A percentile compares a stretch with the other conserved stretches of the same genome.
Evolutionary conservation across 2,329 filamentous ascomycete species (phyloP).

Genomic region (Ophiocordyceps robertsii): DNA sequence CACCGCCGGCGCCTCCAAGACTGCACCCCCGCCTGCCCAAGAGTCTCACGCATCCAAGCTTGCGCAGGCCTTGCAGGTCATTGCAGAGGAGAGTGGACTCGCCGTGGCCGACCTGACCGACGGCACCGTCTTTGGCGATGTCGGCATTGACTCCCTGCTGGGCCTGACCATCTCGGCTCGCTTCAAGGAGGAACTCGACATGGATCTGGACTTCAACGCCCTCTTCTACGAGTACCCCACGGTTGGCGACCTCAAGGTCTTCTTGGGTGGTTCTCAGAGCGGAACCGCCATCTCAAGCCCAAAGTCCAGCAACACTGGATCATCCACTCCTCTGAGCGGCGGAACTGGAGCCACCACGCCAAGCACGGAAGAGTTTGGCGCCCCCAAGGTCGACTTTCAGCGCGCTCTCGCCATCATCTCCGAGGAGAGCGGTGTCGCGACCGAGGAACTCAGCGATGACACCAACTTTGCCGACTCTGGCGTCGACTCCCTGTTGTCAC

Average conservation of each 20-base stretch:
- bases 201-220: constrained; percentile 20
- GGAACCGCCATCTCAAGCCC: not conserved
- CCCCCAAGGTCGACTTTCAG: constrained; percentile 1
- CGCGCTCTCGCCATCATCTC: constrained; percentile 1
- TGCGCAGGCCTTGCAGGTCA: not conserved
- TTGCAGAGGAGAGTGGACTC: not conserved
- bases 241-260: constrained; percentile 1
- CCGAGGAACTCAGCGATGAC: constrained; percentile 15
- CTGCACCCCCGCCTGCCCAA: not conserved
- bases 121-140: constrained; percentile 1
- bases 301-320: not conserved
- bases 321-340: not conserved
- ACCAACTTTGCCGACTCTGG: constrained; percentile 42
- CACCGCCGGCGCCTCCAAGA: not conserved
- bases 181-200: constrained; percentile 5
- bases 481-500: constrained; percentile 45
- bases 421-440: constrained; percentile 4
- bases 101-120: constrained; percentile 1
- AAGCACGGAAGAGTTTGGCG: not conserved
- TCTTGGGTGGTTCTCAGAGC: not conserved
- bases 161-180: constrained; percentile 4
- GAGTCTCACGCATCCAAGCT: not conserved
- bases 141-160: constrained; percentile 2
- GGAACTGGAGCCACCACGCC: not conserved
- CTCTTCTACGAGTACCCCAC: constrained; percentile 13